phyloP scores from a whole-genome alignment of 1,284 basidiomycete species.

The Pseudozyma sp. region DNA sequence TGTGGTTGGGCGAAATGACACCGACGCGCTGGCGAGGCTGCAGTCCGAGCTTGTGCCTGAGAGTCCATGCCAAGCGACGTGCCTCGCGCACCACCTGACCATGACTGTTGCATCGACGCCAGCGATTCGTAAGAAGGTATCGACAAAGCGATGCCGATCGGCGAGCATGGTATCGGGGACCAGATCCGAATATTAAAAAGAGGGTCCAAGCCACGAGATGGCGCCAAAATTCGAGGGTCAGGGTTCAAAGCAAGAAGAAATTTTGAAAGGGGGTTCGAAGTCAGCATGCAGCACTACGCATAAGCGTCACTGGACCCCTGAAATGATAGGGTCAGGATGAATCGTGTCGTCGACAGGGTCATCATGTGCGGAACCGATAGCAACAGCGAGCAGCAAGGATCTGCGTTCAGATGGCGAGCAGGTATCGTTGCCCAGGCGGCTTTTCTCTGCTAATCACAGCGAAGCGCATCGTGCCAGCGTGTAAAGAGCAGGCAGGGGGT shows the following conservation, averaged over 20 bases:
- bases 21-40: conserved; percentile 55
- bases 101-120: conserved; percentile 18
- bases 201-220: conserved; percentile 7
- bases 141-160: background rate
- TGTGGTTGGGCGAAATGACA: conserved; percentile 64
- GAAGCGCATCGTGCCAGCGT: too few species aligned
- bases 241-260: conserved; percentile 3
- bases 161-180: background rate
- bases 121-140: background rate
- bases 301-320: conserved; percentile 5
- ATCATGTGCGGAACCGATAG: too few species aligned
- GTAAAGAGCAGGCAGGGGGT: too few species aligned
- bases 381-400: too few species aligned
- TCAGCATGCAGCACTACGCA: conserved; percentile 40
- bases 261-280: conserved; percentile 20
- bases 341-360: too few species aligned
- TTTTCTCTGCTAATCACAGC: too few species aligned
- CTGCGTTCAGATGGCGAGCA: too few species aligned
- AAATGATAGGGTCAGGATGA: background rate
- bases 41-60: conserved; percentile 57
- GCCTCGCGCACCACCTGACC: conserved; percentile 46
- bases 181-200: conserved; percentile 3
- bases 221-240: background rate
- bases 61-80: conserved; percentile 49
- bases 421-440: too few species aligned